Evolutionary conservation across 495 filamentous ascomycete species (phyloP).

Genomic region (Trichocladium uniseriatum): DNA sequence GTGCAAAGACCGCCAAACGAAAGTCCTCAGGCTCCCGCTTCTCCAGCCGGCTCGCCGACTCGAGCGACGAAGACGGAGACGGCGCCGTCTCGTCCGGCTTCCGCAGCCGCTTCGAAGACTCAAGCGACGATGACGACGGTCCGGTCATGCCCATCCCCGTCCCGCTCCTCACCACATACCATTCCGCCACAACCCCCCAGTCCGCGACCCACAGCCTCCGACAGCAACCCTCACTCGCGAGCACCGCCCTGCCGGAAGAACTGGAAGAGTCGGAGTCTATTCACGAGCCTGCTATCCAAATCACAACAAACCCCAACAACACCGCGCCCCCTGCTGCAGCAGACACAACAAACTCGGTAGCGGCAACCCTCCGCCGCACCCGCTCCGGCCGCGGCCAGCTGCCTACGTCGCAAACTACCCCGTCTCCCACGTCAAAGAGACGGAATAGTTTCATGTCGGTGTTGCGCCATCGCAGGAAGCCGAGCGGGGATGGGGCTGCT

Average conservation of each 20-base stretch:
- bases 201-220: neutral
- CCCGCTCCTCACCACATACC: neutral
- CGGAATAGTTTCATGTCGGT: conserved; percentile 35
- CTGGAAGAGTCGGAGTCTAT: conserved; percentile 32
- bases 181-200: neutral
- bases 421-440: neutral
- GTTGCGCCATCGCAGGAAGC: conserved; percentile 37
- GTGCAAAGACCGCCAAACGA: conserved; percentile 6
- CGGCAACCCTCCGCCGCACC: conserved; percentile 17
- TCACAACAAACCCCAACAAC: neutral
- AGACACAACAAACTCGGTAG: neutral
- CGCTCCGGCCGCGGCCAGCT: conserved; percentile 30
- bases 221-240: conserved; percentile 17
- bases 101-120: conserved; percentile 70
- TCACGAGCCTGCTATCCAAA: neutral
- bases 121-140: conserved; percentile 73
- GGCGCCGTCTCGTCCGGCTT: conserved; percentile 37
- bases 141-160: conserved; percentile 22
- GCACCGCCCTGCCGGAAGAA: conserved; percentile 26
- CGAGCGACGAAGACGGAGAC: conserved; percentile 61
- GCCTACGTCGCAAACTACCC: conserved; percentile 17
- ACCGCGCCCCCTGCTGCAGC: neutral
- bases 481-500: conserved; percentile 12
- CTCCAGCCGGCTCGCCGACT: conserved; percentile 46
- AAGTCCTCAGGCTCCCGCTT: conserved; percentile 1